Conservation (phyloP, 2,329 filamentous ascomycete genomes). For the Kalaharituber pfeilii region DNA sequence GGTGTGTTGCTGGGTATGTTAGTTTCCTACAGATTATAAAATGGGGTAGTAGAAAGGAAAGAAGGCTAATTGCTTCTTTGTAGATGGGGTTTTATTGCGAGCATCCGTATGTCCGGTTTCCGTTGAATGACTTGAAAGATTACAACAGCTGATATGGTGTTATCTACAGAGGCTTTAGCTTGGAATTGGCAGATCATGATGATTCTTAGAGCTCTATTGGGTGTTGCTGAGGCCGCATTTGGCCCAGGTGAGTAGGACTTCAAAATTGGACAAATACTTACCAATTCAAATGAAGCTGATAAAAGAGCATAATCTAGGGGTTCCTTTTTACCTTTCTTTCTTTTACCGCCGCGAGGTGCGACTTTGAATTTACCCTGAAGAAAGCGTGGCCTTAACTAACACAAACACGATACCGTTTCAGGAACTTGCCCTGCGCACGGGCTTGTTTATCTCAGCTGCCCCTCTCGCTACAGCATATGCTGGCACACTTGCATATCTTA, state of each 20-base stretch:
- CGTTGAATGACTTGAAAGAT: no score
- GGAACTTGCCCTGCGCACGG: constrained; percentile 71
- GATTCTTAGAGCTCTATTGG: constrained; percentile 39
- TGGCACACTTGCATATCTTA: constrained; percentile 46
- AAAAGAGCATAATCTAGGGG: no score
- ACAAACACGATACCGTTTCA: constrained; percentile 42
- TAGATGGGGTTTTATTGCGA: constrained; percentile 22
- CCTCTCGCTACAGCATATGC: constrained; percentile 68
- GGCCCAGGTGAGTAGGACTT: no score
- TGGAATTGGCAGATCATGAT: constrained; percentile 31
- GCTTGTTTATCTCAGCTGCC: constrained; percentile 64
- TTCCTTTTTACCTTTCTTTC: constrained; percentile 47
- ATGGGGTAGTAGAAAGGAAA: constrained; percentile 8
- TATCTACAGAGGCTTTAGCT: constrained; percentile 19
- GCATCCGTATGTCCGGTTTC: constrained; percentile 21
- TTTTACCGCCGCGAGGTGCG: constrained; percentile 39
- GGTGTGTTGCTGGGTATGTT: constrained; percentile 21
- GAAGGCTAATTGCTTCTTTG: no score
- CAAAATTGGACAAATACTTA: no score
- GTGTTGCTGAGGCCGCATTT: constrained; percentile 49
- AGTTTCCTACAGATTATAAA: background rate
- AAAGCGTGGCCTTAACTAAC: constrained; percentile 39
- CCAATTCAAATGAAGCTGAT: constrained; percentile 25
- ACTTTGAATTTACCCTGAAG: constrained; percentile 26
- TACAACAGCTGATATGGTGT: background rate